Base-by-base conservation (phyloP, 202 grass and related monocot species). In the Saccharum hybrid region DNA sequence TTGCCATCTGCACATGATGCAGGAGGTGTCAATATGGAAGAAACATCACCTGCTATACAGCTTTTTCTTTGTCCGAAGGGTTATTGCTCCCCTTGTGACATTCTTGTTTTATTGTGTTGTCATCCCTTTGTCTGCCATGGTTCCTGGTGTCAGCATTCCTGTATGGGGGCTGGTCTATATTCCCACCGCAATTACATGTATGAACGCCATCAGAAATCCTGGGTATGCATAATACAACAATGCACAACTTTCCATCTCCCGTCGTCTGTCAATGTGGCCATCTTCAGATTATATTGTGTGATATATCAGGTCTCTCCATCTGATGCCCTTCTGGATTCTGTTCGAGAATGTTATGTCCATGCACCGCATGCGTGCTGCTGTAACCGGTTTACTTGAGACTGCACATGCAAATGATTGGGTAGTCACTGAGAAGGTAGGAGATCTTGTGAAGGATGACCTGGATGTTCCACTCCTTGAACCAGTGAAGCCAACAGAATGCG, bases 311-410 rank as follows among this genome's bases (percentile, higher is more conserved):
- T 94, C 92, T 41, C 83, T 94, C 48, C 90, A 97, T 80, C 68
- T 97, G 63, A 91, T 92, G 85, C 82, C 89, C 69, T 86, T 97
- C 62, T 94, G 92, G 92, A 89, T 97, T 74, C 86, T 91, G 36
- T 97, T 97, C 22, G 92, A 94, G 83, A 94, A 94, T 48, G 92
- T 97, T 36, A 97, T 94, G 94, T 91, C 92, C 16, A 74, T 92
- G 90, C 92, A 97, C 72, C 90, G 94, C 14, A 90, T 87, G 87
- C 56, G 88, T 77, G 92, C 94, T 61, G 90, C 89, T 46, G 74
- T 91, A 16, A 89, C 77, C 12, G 94, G 94, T 74, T 78, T 97
- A 69, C 72, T 91, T 1, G 90, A 89, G 71, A 88, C 90, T 46
- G 54, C 77, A 12, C 77, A 46, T 71, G 94, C 73, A 31, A 91